Base-by-base conservation (phyloP, 2,329 filamentous ascomycete species). In the Apiospora sp. region DNA sequence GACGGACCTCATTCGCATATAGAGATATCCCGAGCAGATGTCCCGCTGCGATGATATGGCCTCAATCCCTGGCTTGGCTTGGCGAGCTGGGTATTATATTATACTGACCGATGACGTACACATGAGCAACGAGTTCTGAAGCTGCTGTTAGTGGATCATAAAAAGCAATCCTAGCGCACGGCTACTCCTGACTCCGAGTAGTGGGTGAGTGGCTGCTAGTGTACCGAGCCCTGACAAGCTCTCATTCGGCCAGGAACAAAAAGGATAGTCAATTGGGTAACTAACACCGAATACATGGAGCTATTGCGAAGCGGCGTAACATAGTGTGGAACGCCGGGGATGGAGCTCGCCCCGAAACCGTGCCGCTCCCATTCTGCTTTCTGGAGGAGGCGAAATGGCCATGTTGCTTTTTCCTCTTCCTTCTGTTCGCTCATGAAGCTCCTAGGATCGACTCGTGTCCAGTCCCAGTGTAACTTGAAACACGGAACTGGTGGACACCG, bases 381-480 rank as follows among this genome's bases (percentile, higher is more conserved):
- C 16, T 37, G 27, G 13, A 24, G 19, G 22, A n/a, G 58, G 30
- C 19, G 58, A 64, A 13, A 37, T 51, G 34, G 19, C 2, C 6
- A 24, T 41, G 12, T 64, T 64, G 58, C 30, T 41, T 41, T 64
- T 64, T 41, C 19, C 22, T 64, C 10, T 22, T 24, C 34, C 22
- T 41, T 34, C 14, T 41, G 34, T 34, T 3, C 30, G 37, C 30
- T 61, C 54, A 19, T 41, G 34, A 64, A 41, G 34, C 16, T 64
- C 34, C n/a, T 64, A 37, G 58, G 30, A 24, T 41, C 58, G 30
- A 64, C 58, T 41, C 58, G 34, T 14, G 34, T 41, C 58, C 22
- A 64, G 58, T 64, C 34, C 58, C 58, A 64, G 58, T 64, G 34
- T 64, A 64, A 64, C 58, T 64, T 64, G 58, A 64, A 64, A 64